phyloP scores from a whole-genome alignment of 306 rosid genomes.

The Begonia loranthoides region DNA sequence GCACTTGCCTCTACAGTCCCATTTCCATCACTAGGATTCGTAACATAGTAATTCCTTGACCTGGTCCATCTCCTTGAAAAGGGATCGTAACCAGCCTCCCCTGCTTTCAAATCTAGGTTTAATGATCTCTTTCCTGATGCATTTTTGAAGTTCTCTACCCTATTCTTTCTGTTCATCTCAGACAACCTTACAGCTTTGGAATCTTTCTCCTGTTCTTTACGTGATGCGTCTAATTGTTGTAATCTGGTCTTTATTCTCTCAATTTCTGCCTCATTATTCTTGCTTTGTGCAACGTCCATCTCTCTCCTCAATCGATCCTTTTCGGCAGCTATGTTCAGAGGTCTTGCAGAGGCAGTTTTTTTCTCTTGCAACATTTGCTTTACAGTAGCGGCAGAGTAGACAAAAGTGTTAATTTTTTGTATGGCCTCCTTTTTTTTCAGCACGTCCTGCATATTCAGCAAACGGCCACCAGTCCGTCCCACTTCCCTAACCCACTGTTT shows the following conservation, averaged over 20 bases:
- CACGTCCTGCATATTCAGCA: constrained; percentile 55
- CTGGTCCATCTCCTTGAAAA: constrained; percentile 98
- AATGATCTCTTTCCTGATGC: constrained; percentile 62
- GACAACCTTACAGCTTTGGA: constrained; percentile 75
- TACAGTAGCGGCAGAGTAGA: constrained; percentile 86
- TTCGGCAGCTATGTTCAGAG: constrained; percentile 81
- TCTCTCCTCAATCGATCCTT: constrained; percentile 70
- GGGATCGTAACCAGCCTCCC: constrained; percentile 97
- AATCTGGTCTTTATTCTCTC: constrained; percentile 57
- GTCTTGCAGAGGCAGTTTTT: constrained; percentile 67
- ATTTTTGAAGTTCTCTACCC: constrained; percentile 91
- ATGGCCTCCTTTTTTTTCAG: constrained; percentile 53
- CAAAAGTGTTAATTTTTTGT: constrained; percentile 44
- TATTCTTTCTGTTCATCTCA: constrained; percentile 91
- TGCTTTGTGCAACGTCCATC: constrained; percentile 57
- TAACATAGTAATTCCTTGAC: constrained; percentile 74
- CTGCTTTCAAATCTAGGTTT: constrained; percentile 50
- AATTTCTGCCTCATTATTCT: constrained; percentile 42
- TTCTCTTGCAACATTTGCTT: constrained; percentile 90
- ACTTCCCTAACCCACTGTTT: constrained; percentile 87
- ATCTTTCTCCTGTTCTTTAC: constrained; percentile 38
- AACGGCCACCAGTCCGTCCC: constrained; percentile 63
- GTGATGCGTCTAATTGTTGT: constrained; percentile 59
- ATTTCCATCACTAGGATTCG: constrained; percentile 37
- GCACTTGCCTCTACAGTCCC: constrained; percentile 23